These are phyloP conservation scores for Trichoderma koningiopsis DNA, from an alignment of 2,329 filamentous ascomycete genomes.

Conservation along the genomic window DNA sequence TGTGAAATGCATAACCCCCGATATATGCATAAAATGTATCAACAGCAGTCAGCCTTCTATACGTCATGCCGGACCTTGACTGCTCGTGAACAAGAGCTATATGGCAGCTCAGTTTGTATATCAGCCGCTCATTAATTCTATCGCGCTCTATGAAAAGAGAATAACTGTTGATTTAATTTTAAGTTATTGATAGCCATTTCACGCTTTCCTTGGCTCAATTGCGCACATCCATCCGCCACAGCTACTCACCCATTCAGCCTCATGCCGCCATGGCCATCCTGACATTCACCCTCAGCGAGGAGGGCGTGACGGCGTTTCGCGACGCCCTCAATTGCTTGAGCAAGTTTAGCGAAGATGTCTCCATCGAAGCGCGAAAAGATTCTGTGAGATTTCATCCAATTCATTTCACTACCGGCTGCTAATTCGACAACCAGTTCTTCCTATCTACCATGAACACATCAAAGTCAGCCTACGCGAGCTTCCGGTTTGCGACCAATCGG, in stretches of 20 bases:
- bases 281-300: slow-evolving; percentile 72
- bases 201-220: background rate
- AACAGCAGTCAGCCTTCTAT: background rate
- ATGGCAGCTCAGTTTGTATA: background rate
- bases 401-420: background rate
- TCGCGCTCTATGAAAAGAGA: background rate
- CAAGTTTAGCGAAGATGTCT: slow-evolving; percentile 80
- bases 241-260: background rate
- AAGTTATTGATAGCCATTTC: background rate
- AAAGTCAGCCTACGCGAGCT: slow-evolving; percentile 76
- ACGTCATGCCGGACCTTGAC: background rate
- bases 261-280: slow-evolving; percentile 58
- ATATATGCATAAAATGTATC: background rate
- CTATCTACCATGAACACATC: slow-evolving; percentile 78
- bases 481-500: slow-evolving; percentile 64
- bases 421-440: slow-evolving; percentile 55
- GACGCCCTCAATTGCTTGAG: slow-evolving; percentile 73
- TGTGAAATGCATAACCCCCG: background rate
- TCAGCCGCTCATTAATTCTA: background rate
- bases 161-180: background rate
- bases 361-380: slow-evolving; percentile 70
- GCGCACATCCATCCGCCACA: background rate
- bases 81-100: background rate
- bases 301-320: slow-evolving; percentile 69
- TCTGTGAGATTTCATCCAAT: slow-evolving; percentile 49